phyloP scores from a whole-genome alignment of 306 rosid genomes.

The Sicyos edulis region DNA sequence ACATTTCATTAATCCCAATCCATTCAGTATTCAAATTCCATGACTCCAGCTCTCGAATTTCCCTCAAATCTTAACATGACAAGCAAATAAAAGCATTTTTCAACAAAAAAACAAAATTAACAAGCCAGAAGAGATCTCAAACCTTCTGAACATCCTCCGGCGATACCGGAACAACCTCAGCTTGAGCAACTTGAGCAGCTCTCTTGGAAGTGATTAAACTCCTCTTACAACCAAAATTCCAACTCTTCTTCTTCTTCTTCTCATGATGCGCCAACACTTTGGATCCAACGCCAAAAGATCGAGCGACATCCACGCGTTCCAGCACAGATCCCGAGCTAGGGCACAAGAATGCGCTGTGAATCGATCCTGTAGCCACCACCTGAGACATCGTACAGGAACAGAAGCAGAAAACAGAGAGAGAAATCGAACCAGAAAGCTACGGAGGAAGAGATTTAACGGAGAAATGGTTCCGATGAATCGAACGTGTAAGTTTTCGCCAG shows the following conservation, averaged over 20 bases:
- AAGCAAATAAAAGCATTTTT: constrained; percentile 14
- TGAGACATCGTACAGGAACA: constrained; percentile 47
- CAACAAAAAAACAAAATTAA: background rate
- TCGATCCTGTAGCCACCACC: constrained; percentile 59
- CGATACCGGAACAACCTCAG: constrained; percentile 62
- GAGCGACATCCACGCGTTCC: constrained; percentile 36
- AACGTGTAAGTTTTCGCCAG: constrained; percentile 45
- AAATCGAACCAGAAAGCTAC: background rate
- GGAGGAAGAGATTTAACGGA: constrained; percentile 3
- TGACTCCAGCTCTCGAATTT: background rate
- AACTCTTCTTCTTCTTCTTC: constrained; percentile 27
- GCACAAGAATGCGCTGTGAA: constrained; percentile 46
- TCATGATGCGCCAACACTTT: constrained; percentile 23
- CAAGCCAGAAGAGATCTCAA: constrained; percentile 17
- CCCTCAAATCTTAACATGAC: constrained; percentile 5
- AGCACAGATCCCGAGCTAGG: constrained; percentile 43
- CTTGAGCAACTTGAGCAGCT: constrained; percentile 49
- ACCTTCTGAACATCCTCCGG: constrained; percentile 73
- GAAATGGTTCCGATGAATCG: background rate
- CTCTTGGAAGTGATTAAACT: constrained; percentile 42
- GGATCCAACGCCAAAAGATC: constrained; percentile 39
- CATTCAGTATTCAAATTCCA: background rate
- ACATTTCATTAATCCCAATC: background rate
- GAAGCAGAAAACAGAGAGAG: constrained; percentile 18
- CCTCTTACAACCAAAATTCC: constrained; percentile 21